These are phyloP conservation scores for Aureobasidium zeae DNA, from an alignment of 2,329 filamentous ascomycete species.

Conservation along the genomic window DNA sequence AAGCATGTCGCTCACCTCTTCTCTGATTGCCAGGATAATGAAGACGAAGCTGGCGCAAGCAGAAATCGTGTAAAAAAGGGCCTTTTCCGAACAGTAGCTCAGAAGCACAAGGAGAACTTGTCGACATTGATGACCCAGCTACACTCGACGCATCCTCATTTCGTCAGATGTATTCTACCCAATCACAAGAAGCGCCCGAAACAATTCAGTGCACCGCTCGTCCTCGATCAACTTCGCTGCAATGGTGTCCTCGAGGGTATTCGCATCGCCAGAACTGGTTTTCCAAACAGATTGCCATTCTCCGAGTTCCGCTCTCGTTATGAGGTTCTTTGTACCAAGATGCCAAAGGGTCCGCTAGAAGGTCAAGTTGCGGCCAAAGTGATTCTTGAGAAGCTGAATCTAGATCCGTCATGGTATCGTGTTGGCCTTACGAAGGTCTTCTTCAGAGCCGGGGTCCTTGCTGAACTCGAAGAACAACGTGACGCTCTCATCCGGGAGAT, in stretches of 20 bases:
- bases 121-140: slow-evolving; percentile 91
- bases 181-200: slow-evolving; percentile 98
- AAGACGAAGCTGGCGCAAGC: slow-evolving; percentile 60
- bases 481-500: slow-evolving; percentile 90
- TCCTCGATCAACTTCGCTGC: slow-evolving; percentile 92
- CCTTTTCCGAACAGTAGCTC: slow-evolving; percentile 90
- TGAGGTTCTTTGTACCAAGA: slow-evolving; percentile 79
- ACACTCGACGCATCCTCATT: slow-evolving; percentile 94
- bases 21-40: slow-evolving; percentile 72
- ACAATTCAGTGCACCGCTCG: slow-evolving; percentile 81
- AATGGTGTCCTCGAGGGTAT: slow-evolving; percentile 99
- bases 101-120: slow-evolving; percentile 96
- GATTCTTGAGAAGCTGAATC: slow-evolving; percentile 79
- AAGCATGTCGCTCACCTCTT: slow-evolving; percentile 79
- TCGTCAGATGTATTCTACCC: slow-evolving; percentile 92
- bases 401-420: slow-evolving; percentile 80
- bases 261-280: slow-evolving; percentile 89
- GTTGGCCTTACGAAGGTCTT: slow-evolving; percentile 97
- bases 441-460: slow-evolving; percentile 90
- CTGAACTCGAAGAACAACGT: slow-evolving; percentile 91
- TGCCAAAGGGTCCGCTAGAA: slow-evolving; percentile 85
- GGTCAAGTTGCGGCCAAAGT: slow-evolving; percentile 75
- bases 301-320: slow-evolving; percentile 92
- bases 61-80: slow-evolving; percentile 89
- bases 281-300: slow-evolving; percentile 87